These are phyloP conservation scores for Pichia pseudocactophila DNA, from an alignment of 805 yeast genomes.

Conservation along the genomic window DNA sequence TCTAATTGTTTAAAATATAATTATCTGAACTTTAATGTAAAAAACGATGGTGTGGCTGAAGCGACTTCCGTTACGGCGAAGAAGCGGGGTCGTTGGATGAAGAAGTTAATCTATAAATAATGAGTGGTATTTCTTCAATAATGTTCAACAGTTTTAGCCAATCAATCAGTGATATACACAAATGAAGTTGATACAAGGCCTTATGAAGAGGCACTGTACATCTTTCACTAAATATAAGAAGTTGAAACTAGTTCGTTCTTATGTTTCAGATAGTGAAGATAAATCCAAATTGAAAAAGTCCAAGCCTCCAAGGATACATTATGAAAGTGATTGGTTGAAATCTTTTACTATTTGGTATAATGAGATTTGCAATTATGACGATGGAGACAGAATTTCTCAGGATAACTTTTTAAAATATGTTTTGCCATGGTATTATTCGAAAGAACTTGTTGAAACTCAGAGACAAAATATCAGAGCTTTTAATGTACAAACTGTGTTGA, in stretches of 20 bases:
- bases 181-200: no score
- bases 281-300: neutral
- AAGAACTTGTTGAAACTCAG: constrained; percentile 6
- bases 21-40: no score
- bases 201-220: no score
- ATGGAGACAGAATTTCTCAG: constrained; percentile 19
- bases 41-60: neutral
- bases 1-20: no score
- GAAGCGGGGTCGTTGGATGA: neutral
- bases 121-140: no score
- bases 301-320: neutral
- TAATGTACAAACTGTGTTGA: constrained; percentile 12
- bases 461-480: constrained; percentile 13
- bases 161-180: no score
- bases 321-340: constrained; percentile 10
- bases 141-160: no score
- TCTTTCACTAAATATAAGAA: no score
- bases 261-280: neutral
- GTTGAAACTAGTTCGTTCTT: no score
- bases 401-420: constrained; percentile 16
- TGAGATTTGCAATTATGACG: constrained; percentile 11
- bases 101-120: no score
- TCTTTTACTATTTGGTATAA: constrained; percentile 22
- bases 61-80: constrained; percentile 1
- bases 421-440: constrained; percentile 22